A percentile compares a stretch with the other conserved stretches of the same genome.
These are phyloP conservation scores for Alternaria panax DNA, from an alignment of 2,329 filamentous ascomycete species.

Conservation along the genomic window DNA sequence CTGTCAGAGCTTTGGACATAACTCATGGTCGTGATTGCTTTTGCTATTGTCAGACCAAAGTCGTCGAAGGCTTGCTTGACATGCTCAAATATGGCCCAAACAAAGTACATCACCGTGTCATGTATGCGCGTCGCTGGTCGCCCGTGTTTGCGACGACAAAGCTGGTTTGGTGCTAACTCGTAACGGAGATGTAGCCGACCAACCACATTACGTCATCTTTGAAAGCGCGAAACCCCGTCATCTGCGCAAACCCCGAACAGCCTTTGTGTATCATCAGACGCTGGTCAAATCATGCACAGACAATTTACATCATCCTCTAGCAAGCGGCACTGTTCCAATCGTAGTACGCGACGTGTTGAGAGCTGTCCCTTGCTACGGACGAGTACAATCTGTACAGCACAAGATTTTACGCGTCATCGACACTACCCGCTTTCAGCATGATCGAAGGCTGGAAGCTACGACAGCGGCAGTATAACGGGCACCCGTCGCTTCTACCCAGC, in stretches of 20 bases:
- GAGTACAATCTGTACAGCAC: neutral
- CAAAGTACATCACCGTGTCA: neutral
- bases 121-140: neutral
- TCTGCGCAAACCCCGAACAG: neutral
- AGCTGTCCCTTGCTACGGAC: neutral
- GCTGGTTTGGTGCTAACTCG: neutral
- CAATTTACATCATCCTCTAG: neutral
- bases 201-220: constrained; percentile 13
- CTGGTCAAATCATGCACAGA: neutral
- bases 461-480: neutral
- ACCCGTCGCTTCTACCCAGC: neutral
- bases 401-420: neutral
- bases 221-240: neutral
- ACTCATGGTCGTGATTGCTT: constrained; percentile 31
- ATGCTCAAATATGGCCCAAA: constrained; percentile 9
- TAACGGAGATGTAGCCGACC: constrained; percentile 11
- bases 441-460: neutral
- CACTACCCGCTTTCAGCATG: neutral
- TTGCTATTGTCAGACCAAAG: neutral
- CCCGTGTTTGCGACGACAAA: constrained; percentile 3
- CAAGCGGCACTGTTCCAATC: neutral
- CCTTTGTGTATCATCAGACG: neutral
- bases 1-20: constrained; percentile 35
- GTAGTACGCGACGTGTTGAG: neutral
- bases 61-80: neutral